phyloP scores from a whole-genome alignment of 1,284 basidiomycete species.

The Cryptococcus sp. region DNA sequence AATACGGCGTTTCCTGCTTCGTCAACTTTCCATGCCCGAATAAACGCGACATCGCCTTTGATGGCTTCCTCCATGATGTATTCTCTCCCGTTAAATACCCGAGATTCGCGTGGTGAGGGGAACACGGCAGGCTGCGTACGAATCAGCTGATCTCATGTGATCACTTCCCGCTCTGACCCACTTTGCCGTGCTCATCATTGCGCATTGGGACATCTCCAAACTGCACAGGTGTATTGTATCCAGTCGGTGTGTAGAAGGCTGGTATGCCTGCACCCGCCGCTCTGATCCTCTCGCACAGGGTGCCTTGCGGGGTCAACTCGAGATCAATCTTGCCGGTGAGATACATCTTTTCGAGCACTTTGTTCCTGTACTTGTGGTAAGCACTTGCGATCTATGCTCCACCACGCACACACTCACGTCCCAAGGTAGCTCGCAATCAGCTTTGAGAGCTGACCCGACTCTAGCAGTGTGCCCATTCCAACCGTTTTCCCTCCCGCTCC shows the following conservation, averaged over 20 bases:
- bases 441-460: slow-evolving; percentile 1
- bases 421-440: slow-evolving; percentile 2
- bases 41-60: slow-evolving; percentile 79
- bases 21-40: slow-evolving; percentile 91
- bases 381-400: no score
- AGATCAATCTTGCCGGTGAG: slow-evolving; percentile 76
- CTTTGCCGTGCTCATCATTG: slow-evolving; percentile 11
- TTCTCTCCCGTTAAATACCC: slow-evolving; percentile 73
- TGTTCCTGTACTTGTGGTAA: background rate
- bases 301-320: slow-evolving; percentile 68
- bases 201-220: slow-evolving; percentile 64
- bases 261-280: slow-evolving; percentile 92
- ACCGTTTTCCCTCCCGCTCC: background rate
- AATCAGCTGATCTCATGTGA: slow-evolving; percentile 57
- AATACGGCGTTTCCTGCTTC: slow-evolving; percentile 79
- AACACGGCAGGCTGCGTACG: slow-evolving; percentile 43
- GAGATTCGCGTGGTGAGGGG: slow-evolving; percentile 68
- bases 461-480: background rate
- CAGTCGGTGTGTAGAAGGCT: slow-evolving; percentile 91
- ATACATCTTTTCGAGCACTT: slow-evolving; percentile 54
- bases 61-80: slow-evolving; percentile 84
- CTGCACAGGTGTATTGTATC: slow-evolving; percentile 73
- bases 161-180: slow-evolving; percentile 17
- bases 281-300: slow-evolving; percentile 82
- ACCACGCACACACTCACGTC: background rate